phyloP scores from a whole-genome alignment of 768 basidiomycete species.

The Suillus decipiens region DNA sequence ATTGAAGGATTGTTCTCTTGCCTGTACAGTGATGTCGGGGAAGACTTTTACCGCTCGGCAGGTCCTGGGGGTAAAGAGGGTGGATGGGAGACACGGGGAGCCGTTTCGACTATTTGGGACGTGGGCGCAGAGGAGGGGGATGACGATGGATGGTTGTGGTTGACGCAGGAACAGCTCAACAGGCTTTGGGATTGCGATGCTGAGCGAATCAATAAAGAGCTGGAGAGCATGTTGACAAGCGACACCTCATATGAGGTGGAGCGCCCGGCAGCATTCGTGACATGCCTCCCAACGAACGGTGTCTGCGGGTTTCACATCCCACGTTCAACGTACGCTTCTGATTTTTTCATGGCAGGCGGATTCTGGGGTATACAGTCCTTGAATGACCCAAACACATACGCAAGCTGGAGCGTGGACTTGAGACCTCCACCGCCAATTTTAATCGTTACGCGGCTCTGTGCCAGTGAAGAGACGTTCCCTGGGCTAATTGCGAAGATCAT shows the following conservation, averaged over 20 bases:
- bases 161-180: conserved; percentile 38
- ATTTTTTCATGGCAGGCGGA: conserved; percentile 17
- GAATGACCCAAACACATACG: conserved; percentile 27
- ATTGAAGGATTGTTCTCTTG: conserved; percentile 48
- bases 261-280: conserved; percentile 25
- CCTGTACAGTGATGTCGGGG: conserved; percentile 56
- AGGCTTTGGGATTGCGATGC: conserved; percentile 44
- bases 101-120: conserved; percentile 43
- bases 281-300: conserved; percentile 48
- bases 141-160: conserved; percentile 28
- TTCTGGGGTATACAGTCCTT: conserved; percentile 24
- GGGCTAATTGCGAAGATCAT: conserved; percentile 37
- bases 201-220: conserved; percentile 35
- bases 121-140: conserved; percentile 19
- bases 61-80: conserved; percentile 35
- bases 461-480: conserved; percentile 32
- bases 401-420: conserved; percentile 48
- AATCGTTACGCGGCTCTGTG: conserved; percentile 46
- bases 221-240: conserved; percentile 19
- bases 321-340: conserved; percentile 28
- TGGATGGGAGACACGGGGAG: conserved; percentile 47
- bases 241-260: conserved; percentile 13
- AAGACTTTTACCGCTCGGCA: conserved; percentile 43
- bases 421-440: conserved; percentile 35
- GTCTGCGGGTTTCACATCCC: conserved; percentile 47